Base-by-base conservation (phyloP, 176 grass and related monocot genomes). In the Carex scoparia region DNA sequence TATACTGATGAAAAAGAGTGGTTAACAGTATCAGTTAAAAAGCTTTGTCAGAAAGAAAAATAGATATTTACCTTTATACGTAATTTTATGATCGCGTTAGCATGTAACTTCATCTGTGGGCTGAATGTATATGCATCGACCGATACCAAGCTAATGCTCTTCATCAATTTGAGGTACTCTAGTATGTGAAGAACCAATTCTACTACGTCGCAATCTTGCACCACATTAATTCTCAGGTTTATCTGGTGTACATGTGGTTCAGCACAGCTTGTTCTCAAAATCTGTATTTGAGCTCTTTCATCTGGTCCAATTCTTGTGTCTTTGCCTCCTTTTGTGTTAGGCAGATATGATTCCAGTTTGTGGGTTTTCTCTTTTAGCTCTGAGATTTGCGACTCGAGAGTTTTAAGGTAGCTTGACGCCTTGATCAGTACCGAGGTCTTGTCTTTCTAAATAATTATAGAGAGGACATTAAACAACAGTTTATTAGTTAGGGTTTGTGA, bases 351-450 rank as follows among this genome's bases (percentile, higher is more conserved):
- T 86, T 95, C 96, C 64, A 99, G 79, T 85, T 92, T 95, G 16
- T 7, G 31, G 84, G 94, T 99, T 86, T 95, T 99, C 87, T 94
- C 85, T 86, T 99, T 69, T 58, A 99, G 90, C 83, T 92, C 93
- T 12, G 80, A 86, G 8, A 95, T 90, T 72, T 99, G 88, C 32
- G 79, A 33, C 89, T 90, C 86, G 60, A 99, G 69, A 32, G 72
- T 77, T 81, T 87, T 94, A 32, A 99, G 69, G 75, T 92, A 94
- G 78, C 81, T 92, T 56, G 87, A 86, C 7, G 96, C 72, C 84
- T 92, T 89, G 38, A 84, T 87, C 31, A 99, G 84, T 83, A 99
- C 96, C 10, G 93, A 92, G 68, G 91, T 93, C 83, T 95, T 99
- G 88, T 99, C 96, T 88, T 94, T 92, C 96, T 99, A 87, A 16